These are phyloP conservation scores for Francoa sonchifolia DNA, from an alignment of 441 rosid species.

Conservation along the genomic window DNA sequence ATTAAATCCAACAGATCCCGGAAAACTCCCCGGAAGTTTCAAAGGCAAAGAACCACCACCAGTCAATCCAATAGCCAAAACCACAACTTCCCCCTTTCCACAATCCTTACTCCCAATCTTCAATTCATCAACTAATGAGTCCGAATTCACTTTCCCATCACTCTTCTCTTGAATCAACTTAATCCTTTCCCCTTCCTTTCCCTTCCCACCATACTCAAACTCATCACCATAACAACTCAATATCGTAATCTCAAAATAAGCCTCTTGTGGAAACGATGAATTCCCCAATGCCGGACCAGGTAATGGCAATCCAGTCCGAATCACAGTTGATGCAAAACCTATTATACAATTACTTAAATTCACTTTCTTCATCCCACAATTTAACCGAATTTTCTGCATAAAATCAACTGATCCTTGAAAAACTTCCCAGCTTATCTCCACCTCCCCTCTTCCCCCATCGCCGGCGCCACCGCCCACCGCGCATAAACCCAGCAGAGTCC, in stretches of 20 bases:
- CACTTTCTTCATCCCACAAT: conserved; percentile 28
- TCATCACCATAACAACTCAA: conserved; percentile 15
- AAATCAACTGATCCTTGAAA: conserved; percentile 65
- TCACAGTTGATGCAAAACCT: conserved; percentile 35
- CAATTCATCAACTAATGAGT: conserved; percentile 35
- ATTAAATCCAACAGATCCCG: conserved; percentile 74
- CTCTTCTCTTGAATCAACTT: conserved; percentile 45
- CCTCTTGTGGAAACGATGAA: conserved; percentile 81
- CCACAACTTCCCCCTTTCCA: conserved; percentile 20
- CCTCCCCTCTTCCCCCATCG: conserved; percentile 30
- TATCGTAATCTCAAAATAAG: conserved; percentile 81
- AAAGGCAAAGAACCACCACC: conserved; percentile 39
- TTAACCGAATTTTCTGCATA: conserved; percentile 63
- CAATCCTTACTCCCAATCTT: conserved; percentile 25
- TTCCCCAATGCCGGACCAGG: conserved; percentile 75
- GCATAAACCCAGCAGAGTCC: conserved; percentile 53
- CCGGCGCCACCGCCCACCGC: too few relatives aligned
- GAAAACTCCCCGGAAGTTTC: conserved; percentile 65
- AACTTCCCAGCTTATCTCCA: conserved; percentile 74
- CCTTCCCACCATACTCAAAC: conserved; percentile 9
- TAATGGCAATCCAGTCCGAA: conserved; percentile 61
- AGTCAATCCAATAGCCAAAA: conserved; percentile 54
- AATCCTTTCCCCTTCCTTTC: conserved; percentile 49
- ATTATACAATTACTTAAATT: conserved; percentile 11
- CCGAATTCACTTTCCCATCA: conserved; percentile 27